Evolutionary conservation across 768 basidiomycete species (phyloP), one percentile per base, ranked within the genome.

Genomic region (Pisolithus microcarpus): DNA sequence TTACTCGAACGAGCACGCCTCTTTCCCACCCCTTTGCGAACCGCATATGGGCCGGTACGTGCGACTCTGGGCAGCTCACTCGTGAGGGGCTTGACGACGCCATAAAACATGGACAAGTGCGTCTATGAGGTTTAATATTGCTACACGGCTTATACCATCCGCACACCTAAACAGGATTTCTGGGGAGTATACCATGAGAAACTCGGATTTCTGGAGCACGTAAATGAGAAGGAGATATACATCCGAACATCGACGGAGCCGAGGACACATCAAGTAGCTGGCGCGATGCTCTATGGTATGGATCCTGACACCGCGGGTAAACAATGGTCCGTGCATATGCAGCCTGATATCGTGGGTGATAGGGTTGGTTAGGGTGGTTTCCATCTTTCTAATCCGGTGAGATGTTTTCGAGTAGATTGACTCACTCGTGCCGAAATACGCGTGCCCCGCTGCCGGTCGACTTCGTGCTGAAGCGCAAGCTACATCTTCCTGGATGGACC

Each of bases 21-120:
- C 46, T 66, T 18, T 66, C 63, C 62, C 76, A 77, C 47, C 77
- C 77, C 1, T 77, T 75, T 55, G 63, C 69, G 8, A 59, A 56
- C 21, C 65, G 63, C 36, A 70, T 77, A 6, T 77, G 77, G 76
- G 56, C 69, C n/a, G 76, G 76, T 18, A 71, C 74, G 4, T 78
- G 76, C 53, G 73, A 75, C 52, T 56, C 66, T 5, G 76, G 76
- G 7, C 76, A 78, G 51, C 65, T 78, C 44, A 78, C 76, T 7
- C 56, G 58, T 0, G 74, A 56, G n/a, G 76, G 76, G 1, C 59
- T 76, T 4, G 60, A 67, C 23, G 76, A 78, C 42, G 67, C 74
- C 4, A 50, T 74, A 38, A 58, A 55, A 26, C 76, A 78, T 50
- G 76, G 76, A 7, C 59, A 71, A 65, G 65, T 56, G 19, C 18